phyloP scores from a whole-genome alignment of 2,329 filamentous ascomycete genomes.

The Zymoseptoria brevis region DNA sequence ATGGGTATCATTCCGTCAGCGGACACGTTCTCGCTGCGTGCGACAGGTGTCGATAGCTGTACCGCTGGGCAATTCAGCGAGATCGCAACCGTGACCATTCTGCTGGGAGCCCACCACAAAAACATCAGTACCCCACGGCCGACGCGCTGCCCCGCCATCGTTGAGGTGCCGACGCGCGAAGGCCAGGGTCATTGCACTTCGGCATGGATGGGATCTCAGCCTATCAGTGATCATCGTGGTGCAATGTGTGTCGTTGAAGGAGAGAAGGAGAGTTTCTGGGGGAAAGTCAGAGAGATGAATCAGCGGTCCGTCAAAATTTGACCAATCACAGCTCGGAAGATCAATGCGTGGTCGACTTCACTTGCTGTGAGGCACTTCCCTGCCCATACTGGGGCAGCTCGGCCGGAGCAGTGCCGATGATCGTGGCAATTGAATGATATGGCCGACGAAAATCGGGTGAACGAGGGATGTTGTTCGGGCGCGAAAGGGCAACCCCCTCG shows the following conservation, averaged over 20 bases:
- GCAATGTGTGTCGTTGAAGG: not conserved
- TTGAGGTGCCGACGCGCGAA: not conserved
- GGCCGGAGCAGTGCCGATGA: not conserved
- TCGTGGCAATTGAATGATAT: not conserved
- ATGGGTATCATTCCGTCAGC: not conserved
- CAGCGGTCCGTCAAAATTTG: not conserved
- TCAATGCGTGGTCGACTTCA: slow-evolving; percentile 9
- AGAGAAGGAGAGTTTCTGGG: not conserved
- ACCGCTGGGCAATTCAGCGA: not conserved
- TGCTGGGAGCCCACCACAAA: slow-evolving; percentile 2
- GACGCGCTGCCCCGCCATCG: slow-evolving; percentile 1
- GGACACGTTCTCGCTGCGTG: not conserved
- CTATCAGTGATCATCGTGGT: slow-evolving; percentile 1
- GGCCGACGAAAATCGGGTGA: not conserved
- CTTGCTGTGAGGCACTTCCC: slow-evolving; percentile 2
- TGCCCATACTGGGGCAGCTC: not conserved
- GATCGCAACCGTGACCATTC: not conserved
- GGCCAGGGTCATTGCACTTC: not conserved
- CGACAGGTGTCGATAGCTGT: not conserved
- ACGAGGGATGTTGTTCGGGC: not conserved
- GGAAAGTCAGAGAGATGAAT: not conserved
- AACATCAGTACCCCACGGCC: slow-evolving; percentile 1
- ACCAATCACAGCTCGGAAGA: slow-evolving; percentile 2
- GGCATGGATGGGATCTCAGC: not conserved
- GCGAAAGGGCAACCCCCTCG: not conserved